phyloP scores from a whole-genome alignment of 2,329 filamentous ascomycete genomes.

The Teratosphaeria nubilosa region DNA sequence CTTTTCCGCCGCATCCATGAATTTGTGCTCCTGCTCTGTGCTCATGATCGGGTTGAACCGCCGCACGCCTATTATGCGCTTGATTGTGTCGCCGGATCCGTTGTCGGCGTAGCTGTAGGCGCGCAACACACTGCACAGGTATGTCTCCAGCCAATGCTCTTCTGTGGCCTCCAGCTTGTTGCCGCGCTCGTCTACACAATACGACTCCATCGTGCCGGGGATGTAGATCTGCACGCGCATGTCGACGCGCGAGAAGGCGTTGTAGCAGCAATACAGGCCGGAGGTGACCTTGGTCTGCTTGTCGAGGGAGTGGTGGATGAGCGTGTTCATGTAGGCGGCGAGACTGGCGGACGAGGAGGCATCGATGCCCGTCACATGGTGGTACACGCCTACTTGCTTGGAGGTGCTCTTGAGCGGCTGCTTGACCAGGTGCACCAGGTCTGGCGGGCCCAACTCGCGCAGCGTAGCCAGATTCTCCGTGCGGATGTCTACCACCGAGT shows the following conservation, averaged over 20 bases:
- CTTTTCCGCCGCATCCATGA: conserved; percentile 85
- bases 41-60: conserved; percentile 96
- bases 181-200: conserved; percentile 92
- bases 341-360: conserved; percentile 94
- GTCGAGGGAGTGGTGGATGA: conserved; percentile 81
- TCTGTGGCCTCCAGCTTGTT: conserved; percentile 91
- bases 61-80: conserved; percentile 93
- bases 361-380: conserved; percentile 95
- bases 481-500: conserved; percentile 84
- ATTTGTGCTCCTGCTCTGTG: conserved; percentile 96
- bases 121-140: conserved; percentile 85
- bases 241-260: conserved; percentile 94
- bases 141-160: conserved; percentile 93
- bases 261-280: conserved; percentile 96
- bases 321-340: conserved; percentile 94
- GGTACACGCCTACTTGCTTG: conserved; percentile 73
- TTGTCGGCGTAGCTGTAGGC: conserved; percentile 96
- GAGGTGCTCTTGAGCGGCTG: conserved; percentile 47
- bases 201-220: conserved; percentile 90
- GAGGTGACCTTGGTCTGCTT: conserved; percentile 84
- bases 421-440: conserved; percentile 90
- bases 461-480: conserved; percentile 78
- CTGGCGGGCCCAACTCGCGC: conserved; percentile 88
- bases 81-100: conserved; percentile 85
- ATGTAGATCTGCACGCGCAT: conserved; percentile 99